Base-by-base conservation (phyloP, 1,284 basidiomycete genomes). In the Melampsora americana region DNA sequence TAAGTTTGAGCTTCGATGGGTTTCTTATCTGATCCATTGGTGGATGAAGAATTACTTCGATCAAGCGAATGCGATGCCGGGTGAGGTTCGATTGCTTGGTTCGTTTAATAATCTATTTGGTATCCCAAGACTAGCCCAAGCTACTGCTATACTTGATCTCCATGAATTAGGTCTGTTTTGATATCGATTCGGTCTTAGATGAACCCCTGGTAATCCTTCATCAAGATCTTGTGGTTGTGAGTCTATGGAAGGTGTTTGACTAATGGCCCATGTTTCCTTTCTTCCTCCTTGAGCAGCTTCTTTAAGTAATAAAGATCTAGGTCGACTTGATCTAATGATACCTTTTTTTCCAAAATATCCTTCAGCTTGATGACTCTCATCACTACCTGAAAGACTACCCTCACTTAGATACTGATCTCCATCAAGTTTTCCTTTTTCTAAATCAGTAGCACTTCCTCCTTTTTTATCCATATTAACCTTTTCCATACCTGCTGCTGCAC, bases 101-200 rank as follows among this genome's bases (percentile, higher is more conserved):
- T 67, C 59, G 30, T 74, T 30, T 3, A 75, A 65, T 20, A 75
- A 59, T 59, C 65, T 28, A 62, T 26, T 44, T 7, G 73, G 73
- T 4, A 75, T 20, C 16, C 73, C 73, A 16, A 75, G 59, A 23
- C 28, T 68, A 26, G 53, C 65, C 73, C 73, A 75, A 2, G 59
- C 73, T 28, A 42, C 59, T 14, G 65, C 73, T 5, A 75, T 75
- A 23, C 62, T 66, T 26, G 73, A 75, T 16, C 73, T 50, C 73
- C 73, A 75, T 20, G 73, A 75, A 30, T 1, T 26, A 28, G 73
- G 73, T 39, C 73, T 11, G n/a, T 30, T 62, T 28, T 20, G 61
- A 16, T 11, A 20, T 30, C 61, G 61, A 28, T 28, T 30, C 2
- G 61, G 20, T 30, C 35, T 18, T 20, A 16, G 20, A 16, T 39